Evolutionary conservation across 2,329 filamentous ascomycete genomes (phyloP).

Genomic region (Myrmaecium sp.): DNA sequence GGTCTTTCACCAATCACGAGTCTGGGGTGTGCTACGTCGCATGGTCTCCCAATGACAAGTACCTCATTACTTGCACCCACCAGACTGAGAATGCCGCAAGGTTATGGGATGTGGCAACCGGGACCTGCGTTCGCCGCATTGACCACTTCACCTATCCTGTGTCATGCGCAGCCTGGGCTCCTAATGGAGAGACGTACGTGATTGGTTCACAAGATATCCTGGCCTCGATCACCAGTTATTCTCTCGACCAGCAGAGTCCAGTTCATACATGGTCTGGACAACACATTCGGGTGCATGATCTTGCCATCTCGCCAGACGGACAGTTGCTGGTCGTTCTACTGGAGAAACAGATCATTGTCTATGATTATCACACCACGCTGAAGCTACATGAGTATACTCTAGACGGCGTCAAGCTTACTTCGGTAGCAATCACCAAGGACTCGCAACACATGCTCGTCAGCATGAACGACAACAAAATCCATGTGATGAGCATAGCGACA

Average conservation of each 20-base stretch:
- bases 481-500: conserved; percentile 61
- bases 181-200: conserved; percentile 60
- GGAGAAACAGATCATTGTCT: conserved; percentile 57
- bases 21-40: conserved; percentile 66
- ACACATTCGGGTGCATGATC: conserved; percentile 58
- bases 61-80: conserved; percentile 67
- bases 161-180: conserved; percentile 77
- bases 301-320: conserved; percentile 69
- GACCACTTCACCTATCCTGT: conserved; percentile 67
- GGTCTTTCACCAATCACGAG: conserved; percentile 47
- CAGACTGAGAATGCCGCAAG: conserved; percentile 47
- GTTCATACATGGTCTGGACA: conserved; percentile 40
- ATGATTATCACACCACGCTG: conserved; percentile 58
- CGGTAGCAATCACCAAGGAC: conserved; percentile 65
- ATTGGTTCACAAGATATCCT: conserved; percentile 35
- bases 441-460: conserved; percentile 72
- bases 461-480: conserved; percentile 57
- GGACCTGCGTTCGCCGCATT: conserved; percentile 26
- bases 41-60: conserved; percentile 84
- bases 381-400: conserved; percentile 59
- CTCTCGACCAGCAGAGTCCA: conserved; percentile 49
- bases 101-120: conserved; percentile 46
- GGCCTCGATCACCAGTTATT: too few species aligned
- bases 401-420: conserved; percentile 54
- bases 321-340: conserved; percentile 66